Evolutionary conservation across 2,329 filamentous ascomycete genomes (phyloP).

Genomic region (Podosphaera leucotricha): DNA sequence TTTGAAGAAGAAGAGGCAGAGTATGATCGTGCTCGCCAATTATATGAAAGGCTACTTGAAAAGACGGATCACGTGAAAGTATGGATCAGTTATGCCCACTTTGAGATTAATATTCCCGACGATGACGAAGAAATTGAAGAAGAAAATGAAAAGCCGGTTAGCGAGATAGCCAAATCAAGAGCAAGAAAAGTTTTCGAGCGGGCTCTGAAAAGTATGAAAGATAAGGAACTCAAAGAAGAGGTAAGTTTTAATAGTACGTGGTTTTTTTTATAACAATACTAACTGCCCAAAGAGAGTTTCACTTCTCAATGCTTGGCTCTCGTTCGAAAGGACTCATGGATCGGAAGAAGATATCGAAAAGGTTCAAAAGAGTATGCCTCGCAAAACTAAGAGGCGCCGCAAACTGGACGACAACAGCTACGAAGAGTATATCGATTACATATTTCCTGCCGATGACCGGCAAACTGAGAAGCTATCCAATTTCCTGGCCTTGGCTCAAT

Average conservation of each 20-base stretch:
- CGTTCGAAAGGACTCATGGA: constrained; percentile 76
- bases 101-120: constrained; percentile 85
- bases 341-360: constrained; percentile 49
- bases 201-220: constrained; percentile 68
- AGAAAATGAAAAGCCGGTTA: constrained; percentile 26
- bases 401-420: constrained; percentile 79
- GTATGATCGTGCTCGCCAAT: constrained; percentile 53
- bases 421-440: constrained; percentile 92
- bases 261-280: constrained; percentile 8
- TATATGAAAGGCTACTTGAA: constrained; percentile 77
- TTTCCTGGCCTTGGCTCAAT: constrained; percentile 62
- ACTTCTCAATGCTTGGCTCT: constrained; percentile 75
- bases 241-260: constrained; percentile 17
- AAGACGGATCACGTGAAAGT: constrained; percentile 99
- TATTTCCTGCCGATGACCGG: constrained; percentile 89
- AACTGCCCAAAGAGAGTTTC: constrained; percentile 40
- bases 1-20: constrained; percentile 93
- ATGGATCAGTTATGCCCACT: constrained; percentile 97
- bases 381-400: constrained; percentile 76
- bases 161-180: constrained; percentile 60
- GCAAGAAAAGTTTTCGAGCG: constrained; percentile 68
- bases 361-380: constrained; percentile 83
- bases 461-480: constrained; percentile 64
- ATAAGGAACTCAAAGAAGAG: constrained; percentile 77
- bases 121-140: constrained; percentile 30